phyloP scores from a whole-genome alignment of 345 rosid genomes.

The Toxicodendron radicans region DNA sequence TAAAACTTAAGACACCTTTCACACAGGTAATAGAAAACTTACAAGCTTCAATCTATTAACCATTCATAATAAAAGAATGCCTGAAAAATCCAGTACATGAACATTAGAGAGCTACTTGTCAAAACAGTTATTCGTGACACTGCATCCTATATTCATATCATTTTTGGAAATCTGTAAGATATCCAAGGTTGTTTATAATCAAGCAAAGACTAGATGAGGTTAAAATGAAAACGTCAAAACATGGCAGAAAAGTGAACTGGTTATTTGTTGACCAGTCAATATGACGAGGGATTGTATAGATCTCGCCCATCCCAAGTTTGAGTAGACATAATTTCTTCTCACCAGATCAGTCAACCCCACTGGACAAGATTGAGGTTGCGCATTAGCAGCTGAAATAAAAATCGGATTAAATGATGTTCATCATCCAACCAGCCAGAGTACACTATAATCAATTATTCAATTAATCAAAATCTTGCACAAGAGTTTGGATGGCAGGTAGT shows the following conservation, averaged over 20 bases:
- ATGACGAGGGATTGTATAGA: neutral
- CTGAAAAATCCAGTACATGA: neutral
- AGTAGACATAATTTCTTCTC: neutral
- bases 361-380: neutral
- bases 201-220: neutral
- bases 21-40: no score
- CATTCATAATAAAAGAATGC: neutral
- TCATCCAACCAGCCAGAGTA: no score
- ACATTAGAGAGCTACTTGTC: neutral
- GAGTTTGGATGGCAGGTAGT: neutral
- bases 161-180: no score
- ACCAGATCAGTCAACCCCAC: neutral
- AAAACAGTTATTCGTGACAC: neutral
- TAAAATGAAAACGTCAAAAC: neutral
- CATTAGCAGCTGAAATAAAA: neutral
- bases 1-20: no score
- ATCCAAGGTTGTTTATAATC: neutral
- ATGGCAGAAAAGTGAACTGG: no score
- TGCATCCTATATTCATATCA: neutral
- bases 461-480: neutral
- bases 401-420: no score
- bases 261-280: neutral
- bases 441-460: no score
- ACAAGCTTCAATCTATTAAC: neutral
- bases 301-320: neutral